A percentile compares a stretch with the other conserved stretches of the same genome.
phyloP scores from a whole-genome alignment of 2,329 filamentous ascomycete genomes.

The Paecilomyces variotii region DNA sequence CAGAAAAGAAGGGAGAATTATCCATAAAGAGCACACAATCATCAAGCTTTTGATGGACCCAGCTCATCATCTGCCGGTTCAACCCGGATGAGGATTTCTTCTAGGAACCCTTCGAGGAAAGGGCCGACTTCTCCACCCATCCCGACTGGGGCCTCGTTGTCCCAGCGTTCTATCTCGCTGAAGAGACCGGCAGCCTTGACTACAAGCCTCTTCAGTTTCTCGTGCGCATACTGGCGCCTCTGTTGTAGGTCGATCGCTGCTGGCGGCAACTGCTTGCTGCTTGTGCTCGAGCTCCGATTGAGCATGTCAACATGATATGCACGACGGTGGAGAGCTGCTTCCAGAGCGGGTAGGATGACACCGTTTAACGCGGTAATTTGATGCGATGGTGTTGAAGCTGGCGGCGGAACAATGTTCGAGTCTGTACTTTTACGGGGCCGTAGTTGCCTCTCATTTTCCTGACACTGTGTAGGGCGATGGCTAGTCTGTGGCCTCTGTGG shows the following conservation, averaged over 20 bases:
- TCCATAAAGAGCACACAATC: not conserved
- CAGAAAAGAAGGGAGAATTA: not conserved
- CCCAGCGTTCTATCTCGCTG: conserved; percentile 81
- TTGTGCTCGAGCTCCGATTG: conserved; percentile 14
- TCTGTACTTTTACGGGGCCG: conserved; percentile 6
- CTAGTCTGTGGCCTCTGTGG: conserved; percentile 8
- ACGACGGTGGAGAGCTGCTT: conserved; percentile 80
- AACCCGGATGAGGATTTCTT: conserved; percentile 86
- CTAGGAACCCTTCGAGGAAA: conserved; percentile 83
- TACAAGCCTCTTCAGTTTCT: conserved; percentile 72
- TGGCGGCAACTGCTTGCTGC: conserved; percentile 12
- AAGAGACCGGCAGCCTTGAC: conserved; percentile 76
- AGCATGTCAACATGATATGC: conserved; percentile 46
- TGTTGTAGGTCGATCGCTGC: conserved; percentile 43
- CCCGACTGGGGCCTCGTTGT: conserved; percentile 77
- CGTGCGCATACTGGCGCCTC: conserved; percentile 68
- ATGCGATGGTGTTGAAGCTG: conserved; percentile 27
- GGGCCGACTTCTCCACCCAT: conserved; percentile 88
- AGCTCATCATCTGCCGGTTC: conserved; percentile 69
- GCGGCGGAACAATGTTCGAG: conserved; percentile 7
- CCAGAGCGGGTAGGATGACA: conserved; percentile 86
- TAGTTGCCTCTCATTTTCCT: conserved; percentile 3
- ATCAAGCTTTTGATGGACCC: not conserved
- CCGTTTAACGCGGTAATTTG: conserved; percentile 82
- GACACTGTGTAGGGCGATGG: conserved; percentile 3